Base-by-base conservation (phyloP, 2,329 filamentous ascomycete species). In the Zasmidium citrigriseum region DNA sequence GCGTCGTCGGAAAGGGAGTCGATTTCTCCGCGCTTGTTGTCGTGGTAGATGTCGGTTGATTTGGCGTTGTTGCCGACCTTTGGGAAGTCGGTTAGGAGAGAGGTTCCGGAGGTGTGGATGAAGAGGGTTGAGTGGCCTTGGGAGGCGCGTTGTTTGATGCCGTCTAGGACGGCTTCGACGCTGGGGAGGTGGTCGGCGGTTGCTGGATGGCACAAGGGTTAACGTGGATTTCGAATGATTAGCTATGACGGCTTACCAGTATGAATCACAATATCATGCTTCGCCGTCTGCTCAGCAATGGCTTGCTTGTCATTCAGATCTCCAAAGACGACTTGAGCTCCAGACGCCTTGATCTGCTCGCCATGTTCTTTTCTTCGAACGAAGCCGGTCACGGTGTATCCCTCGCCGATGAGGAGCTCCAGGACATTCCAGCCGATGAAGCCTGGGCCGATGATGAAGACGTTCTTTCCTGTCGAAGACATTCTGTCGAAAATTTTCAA, bases 341-440 rank as follows among this genome's bases (percentile, higher is more conserved):
- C 78, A 1, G 71, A 75, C 2, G 70, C 65, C 52, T 72, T 66
- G 49, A 80, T 67, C 25, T 73, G 68, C 2, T 68, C 67, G 3
- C 69, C 76, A 50, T 76, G 72, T 52, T 71, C 69, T 59, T 76
- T 62, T n/a, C 76, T 68, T 25, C 76, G 73, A n/a, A 78, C 75
- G 21, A 76, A 72, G 1, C 71, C 74, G 0, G 77, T 79, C 25
- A 82, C 75, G 4, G 44, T 48, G 54, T 67, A 66, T 18, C 72
- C 69, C 54, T 80, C 75, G 48, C 66, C 65, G 44, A 78, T 63
- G 16, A 82, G 73, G 5, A 77, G 67, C 4, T 80, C 75, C 22
- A 82, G 70, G 41, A 82, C 72, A 24, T 79, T 76, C 66, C 76
- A 76, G 45, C 80, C 80, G 55, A 82, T 79, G 70, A 75, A 80